Conservation (phyloP, 2,329 filamentous ascomycete genomes). For the Colletotrichum nymphaeae region DNA sequence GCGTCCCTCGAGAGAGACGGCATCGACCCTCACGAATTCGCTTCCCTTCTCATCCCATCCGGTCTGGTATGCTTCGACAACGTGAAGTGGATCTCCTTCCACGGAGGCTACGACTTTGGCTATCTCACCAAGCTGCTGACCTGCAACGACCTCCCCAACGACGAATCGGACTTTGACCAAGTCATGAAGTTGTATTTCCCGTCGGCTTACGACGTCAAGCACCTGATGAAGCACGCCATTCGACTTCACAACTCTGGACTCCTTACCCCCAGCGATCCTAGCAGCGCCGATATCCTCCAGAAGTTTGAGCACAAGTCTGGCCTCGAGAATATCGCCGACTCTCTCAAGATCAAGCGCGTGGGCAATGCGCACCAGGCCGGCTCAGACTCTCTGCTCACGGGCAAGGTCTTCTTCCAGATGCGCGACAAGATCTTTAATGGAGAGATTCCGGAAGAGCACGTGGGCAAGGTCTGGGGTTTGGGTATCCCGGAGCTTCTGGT, state of each 20-base stretch:
- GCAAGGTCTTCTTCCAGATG: slow-evolving; percentile 95
- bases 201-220: slow-evolving; percentile 94
- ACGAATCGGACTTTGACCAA: slow-evolving; percentile 89
- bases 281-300: slow-evolving; percentile 79
- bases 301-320: slow-evolving; percentile 92
- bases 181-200: slow-evolving; percentile 95
- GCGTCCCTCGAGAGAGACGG: slow-evolving; percentile 84
- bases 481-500: slow-evolving; percentile 75
- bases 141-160: slow-evolving; percentile 83
- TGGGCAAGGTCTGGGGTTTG: slow-evolving; percentile 93
- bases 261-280: slow-evolving; percentile 71
- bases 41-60: slow-evolving; percentile 88
- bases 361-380: slow-evolving; percentile 93
- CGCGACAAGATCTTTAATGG: slow-evolving; percentile 88
- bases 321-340: slow-evolving; percentile 92
- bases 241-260: slow-evolving; percentile 74
- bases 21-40: slow-evolving; percentile 91
- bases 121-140: slow-evolving; percentile 96
- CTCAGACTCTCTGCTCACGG: slow-evolving; percentile 92
- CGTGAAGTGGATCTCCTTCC: slow-evolving; percentile 96
- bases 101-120: slow-evolving; percentile 97
- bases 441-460: slow-evolving; percentile 82
- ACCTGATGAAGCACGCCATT: slow-evolving; percentile 91
- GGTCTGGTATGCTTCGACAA: slow-evolving; percentile 89
- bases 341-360: slow-evolving; percentile 88